Evolutionary conservation across 169 alveolate species (phyloP).

Genomic region (Plasmodium sp.): DNA sequence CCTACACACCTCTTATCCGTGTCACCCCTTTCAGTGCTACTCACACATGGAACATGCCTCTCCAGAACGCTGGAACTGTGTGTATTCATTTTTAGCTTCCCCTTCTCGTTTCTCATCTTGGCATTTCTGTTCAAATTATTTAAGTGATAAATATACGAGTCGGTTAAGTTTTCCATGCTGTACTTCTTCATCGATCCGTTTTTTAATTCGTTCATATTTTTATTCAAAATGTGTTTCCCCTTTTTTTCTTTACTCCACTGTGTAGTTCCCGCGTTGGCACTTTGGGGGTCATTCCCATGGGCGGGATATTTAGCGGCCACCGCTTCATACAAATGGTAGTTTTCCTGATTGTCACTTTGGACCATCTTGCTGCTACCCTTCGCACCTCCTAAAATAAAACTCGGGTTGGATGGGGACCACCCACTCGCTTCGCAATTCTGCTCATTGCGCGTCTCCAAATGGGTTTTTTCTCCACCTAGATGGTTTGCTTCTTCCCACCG

Average conservation of each 20-base stretch:
- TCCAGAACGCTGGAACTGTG: neutral
- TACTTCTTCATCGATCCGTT: neutral
- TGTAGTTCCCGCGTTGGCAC: neutral
- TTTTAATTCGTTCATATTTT: neutral
- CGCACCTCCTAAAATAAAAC: neutral
- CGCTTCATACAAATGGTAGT: neutral
- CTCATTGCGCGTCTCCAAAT: neutral
- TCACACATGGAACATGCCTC: neutral
- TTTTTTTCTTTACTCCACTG: neutral
- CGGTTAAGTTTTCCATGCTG: neutral
- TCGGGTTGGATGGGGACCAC: neutral
- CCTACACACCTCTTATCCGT: neutral
- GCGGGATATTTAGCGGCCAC: neutral
- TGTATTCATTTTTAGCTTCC: neutral
- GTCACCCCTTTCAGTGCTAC: neutral
- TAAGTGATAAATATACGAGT: constrained; percentile 54
- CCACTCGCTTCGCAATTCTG: neutral
- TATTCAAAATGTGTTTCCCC: neutral
- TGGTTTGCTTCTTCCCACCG: neutral
- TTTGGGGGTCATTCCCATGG: neutral
- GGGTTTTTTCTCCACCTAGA: neutral
- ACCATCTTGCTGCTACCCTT: neutral
- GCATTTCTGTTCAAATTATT: constrained; percentile 13
- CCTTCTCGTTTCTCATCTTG: constrained; percentile 16
- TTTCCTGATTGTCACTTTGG: neutral